Conservation (phyloP, 495 filamentous ascomycete species). For the Chaetomium cochliodes region DNA sequence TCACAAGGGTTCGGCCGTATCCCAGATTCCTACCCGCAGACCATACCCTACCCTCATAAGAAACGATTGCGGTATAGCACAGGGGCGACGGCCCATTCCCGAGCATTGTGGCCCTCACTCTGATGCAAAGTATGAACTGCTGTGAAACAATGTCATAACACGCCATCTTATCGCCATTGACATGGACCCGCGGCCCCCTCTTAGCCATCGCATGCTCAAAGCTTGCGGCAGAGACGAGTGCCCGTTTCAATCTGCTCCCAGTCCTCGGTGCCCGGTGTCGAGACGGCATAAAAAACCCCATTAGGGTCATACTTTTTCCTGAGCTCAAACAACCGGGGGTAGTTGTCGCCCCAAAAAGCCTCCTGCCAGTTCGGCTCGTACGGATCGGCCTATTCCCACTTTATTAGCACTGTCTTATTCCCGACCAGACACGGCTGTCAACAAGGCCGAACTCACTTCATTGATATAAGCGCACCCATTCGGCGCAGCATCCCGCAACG, state of each 20-base stretch:
- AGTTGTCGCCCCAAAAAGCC: constrained; percentile 56
- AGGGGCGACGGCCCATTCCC: no score
- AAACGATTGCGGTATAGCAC: no score
- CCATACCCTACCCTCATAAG: no score
- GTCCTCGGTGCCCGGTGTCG: constrained; percentile 46
- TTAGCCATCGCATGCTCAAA: not conserved
- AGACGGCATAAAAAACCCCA: constrained; percentile 50
- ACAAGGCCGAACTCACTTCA: constrained; percentile 34
- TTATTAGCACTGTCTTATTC: constrained; percentile 15
- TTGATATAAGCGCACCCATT: constrained; percentile 47
- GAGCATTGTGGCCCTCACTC: no score
- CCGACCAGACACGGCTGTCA: not conserved
- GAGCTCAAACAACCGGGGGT: constrained; percentile 45
- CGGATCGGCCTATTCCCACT: constrained; percentile 46
- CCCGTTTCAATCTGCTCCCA: constrained; percentile 48
- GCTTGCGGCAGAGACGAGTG: constrained; percentile 43
- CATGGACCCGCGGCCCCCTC: no score
- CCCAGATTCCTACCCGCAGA: no score
- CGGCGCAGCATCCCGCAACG: constrained; percentile 45
- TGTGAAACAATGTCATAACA: no score
- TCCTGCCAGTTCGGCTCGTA: constrained; percentile 56
- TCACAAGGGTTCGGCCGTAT: no score
- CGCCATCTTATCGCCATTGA: no score
- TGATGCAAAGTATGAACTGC: no score
- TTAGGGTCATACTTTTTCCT: constrained; percentile 59